Evolutionary conservation across 2,329 filamentous ascomycete species (phyloP).

Genomic region (Ascochyta koolunga): DNA sequence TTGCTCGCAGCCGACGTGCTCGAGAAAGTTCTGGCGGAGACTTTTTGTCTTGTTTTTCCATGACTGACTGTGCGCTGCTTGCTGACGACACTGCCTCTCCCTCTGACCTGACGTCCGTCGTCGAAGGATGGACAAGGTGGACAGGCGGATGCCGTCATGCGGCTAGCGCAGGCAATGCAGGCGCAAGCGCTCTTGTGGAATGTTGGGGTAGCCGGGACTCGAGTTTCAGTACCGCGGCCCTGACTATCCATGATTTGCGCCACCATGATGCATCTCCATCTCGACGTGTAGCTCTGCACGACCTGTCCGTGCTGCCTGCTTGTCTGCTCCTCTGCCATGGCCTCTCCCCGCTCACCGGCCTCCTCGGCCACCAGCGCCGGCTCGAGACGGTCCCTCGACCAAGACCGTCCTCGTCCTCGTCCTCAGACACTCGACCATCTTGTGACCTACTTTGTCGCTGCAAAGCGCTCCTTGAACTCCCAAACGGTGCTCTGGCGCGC

Average conservation of each 20-base stretch:
- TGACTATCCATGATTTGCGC: too few species aligned
- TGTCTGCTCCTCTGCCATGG: conserved; percentile 27
- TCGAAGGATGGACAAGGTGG: background rate
- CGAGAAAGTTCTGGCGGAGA: conserved; percentile 7
- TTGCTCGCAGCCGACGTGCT: background rate
- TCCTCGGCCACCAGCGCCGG: conserved; percentile 47
- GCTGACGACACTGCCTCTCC: background rate
- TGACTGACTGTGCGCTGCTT: background rate
- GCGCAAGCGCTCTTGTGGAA: conserved; percentile 7
- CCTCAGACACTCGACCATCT: conserved; percentile 71
- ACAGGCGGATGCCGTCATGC: conserved; percentile 4
- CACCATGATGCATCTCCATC: too few species aligned
- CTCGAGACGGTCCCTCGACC: conserved; percentile 30
- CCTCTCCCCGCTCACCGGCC: conserved; percentile 51
- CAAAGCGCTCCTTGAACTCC: conserved; percentile 85
- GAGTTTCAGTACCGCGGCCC: conserved; percentile 2
- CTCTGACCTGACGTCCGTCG: conserved; percentile 1
- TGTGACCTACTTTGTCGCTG: conserved; percentile 81
- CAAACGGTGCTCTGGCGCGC: conserved; percentile 83
- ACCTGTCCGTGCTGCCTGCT: background rate
- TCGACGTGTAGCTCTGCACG: background rate
- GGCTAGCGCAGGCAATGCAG: conserved; percentile 16
- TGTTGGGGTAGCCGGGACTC: conserved; percentile 16
- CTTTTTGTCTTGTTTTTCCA: background rate
- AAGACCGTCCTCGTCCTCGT: conserved; percentile 40